Evolutionary conservation across 164 flowering plant species (phyloP).

Genomic region (Magnolia kwangsiensis): DNA sequence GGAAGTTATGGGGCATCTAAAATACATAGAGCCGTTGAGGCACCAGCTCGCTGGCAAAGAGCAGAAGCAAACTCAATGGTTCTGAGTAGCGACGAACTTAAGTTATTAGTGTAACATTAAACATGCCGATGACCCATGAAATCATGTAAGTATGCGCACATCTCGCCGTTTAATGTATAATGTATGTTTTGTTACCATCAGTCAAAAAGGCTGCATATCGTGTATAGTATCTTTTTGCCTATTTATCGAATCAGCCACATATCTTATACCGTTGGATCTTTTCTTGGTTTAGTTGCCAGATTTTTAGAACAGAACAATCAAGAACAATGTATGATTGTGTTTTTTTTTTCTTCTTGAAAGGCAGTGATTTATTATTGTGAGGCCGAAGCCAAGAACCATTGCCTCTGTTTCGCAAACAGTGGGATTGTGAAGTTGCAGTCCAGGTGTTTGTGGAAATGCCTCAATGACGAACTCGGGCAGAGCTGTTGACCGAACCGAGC

Average conservation of each 20-base stretch:
- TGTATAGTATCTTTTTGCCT: background rate
- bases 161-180: background rate
- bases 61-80: slow-evolving; percentile 15
- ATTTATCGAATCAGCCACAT: background rate
- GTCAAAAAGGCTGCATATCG: background rate
- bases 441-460: too few species aligned
- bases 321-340: too few species aligned
- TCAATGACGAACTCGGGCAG: too few species aligned
- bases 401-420: too few species aligned
- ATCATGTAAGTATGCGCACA: background rate
- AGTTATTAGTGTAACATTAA: slow-evolving; percentile 7
- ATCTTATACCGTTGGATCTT: background rate
- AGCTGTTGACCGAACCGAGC: too few species aligned
- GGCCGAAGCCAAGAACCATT: background rate
- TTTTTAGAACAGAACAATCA: background rate
- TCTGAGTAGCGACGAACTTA: background rate
- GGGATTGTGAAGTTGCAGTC: too few species aligned
- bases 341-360: too few species aligned
- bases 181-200: slow-evolving; percentile 2
- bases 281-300: background rate
- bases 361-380: too few species aligned
- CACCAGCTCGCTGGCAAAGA: slow-evolving; percentile 17
- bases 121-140: slow-evolving; percentile 6
- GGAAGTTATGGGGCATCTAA: too few species aligned
- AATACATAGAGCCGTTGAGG: slow-evolving; percentile 22